These are phyloP conservation scores for Schizosaccharomyces versatilis DNA, from an alignment of 1,139 yeast species.

Conservation along the genomic window DNA sequence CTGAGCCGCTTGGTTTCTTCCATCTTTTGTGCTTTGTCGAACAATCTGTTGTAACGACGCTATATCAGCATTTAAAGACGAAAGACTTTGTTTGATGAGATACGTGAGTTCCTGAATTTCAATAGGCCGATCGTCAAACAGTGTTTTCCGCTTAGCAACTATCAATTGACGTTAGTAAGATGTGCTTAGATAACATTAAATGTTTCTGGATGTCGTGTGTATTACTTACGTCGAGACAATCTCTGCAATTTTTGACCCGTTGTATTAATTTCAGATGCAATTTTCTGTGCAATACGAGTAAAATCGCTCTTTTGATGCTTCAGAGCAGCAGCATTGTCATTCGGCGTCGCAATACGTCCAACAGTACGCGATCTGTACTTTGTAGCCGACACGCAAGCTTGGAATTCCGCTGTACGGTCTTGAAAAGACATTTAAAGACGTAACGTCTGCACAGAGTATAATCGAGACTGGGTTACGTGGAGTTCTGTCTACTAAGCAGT, in stretches of 20 bases:
- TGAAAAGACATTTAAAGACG: slow-evolving; percentile 1
- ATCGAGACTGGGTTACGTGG: too few species aligned
- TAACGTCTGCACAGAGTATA: too few species aligned
- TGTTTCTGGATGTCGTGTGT: not conserved
- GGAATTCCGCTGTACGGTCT: slow-evolving; percentile 68
- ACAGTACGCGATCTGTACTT: slow-evolving; percentile 12
- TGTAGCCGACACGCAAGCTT: slow-evolving; percentile 55
- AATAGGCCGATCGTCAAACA: slow-evolving; percentile 82
- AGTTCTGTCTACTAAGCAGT: too few species aligned
- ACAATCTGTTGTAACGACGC: slow-evolving; percentile 39
- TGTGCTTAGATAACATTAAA: not conserved
- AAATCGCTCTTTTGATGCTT: slow-evolving; percentile 27
- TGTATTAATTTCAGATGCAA: slow-evolving; percentile 73
- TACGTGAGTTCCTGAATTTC: slow-evolving; percentile 85
- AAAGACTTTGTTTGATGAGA: slow-evolving; percentile 80
- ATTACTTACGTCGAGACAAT: slow-evolving; percentile 30
- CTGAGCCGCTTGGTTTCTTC: slow-evolving; percentile 26
- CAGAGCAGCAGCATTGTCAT: slow-evolving; percentile 9
- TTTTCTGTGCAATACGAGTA: slow-evolving; percentile 54
- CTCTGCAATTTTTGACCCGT: slow-evolving; percentile 71
- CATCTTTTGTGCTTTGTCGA: slow-evolving; percentile 22
- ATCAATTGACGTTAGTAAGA: slow-evolving; percentile 14
- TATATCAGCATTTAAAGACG: slow-evolving; percentile 58
- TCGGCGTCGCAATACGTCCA: slow-evolving; percentile 3
- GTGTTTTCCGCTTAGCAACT: slow-evolving; percentile 73